Evolutionary conservation across 1,284 basidiomycete species (phyloP).

Genomic region (Sporisorium sorghi): DNA sequence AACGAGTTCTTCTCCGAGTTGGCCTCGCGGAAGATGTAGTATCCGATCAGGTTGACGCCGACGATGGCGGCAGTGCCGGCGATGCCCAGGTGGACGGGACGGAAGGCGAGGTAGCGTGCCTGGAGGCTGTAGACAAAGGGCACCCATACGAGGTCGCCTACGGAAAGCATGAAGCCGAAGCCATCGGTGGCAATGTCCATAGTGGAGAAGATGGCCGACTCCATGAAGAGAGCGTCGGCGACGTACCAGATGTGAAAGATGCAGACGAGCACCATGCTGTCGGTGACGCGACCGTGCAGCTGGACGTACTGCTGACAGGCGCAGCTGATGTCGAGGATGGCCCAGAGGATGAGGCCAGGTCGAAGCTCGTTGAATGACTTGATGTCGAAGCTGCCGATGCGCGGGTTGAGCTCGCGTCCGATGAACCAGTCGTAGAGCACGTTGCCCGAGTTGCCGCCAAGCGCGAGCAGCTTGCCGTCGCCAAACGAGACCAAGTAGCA

Average conservation of each 20-base stretch:
- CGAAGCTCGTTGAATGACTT: conserved; percentile 87
- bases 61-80: conserved; percentile 76
- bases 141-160: conserved; percentile 93
- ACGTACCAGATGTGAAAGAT: conserved; percentile 90
- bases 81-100: conserved; percentile 81
- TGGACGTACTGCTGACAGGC: conserved; percentile 88
- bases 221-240: conserved; percentile 74
- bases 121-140: conserved; percentile 95
- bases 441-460: conserved; percentile 91
- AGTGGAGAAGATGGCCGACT: conserved; percentile 83
- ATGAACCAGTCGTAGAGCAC: conserved; percentile 95
- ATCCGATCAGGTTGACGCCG: conserved; percentile 80
- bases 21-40: conserved; percentile 88
- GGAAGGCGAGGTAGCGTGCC: conserved; percentile 91
- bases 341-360: conserved; percentile 95
- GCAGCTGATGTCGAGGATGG: conserved; percentile 89
- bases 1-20: conserved; percentile 98
- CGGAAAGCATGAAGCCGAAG: conserved; percentile 97
- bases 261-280: conserved; percentile 90
- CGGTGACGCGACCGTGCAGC: conserved; percentile 79
- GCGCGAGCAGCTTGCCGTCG: conserved; percentile 77
- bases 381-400: conserved; percentile 87
- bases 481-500: conserved; percentile 82
- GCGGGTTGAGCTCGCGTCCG: conserved; percentile 92
- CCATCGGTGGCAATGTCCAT: conserved; percentile 99